Evolutionary conservation across 805 yeast genomes (phyloP).

Genomic region (Kodamaea leandrae): DNA sequence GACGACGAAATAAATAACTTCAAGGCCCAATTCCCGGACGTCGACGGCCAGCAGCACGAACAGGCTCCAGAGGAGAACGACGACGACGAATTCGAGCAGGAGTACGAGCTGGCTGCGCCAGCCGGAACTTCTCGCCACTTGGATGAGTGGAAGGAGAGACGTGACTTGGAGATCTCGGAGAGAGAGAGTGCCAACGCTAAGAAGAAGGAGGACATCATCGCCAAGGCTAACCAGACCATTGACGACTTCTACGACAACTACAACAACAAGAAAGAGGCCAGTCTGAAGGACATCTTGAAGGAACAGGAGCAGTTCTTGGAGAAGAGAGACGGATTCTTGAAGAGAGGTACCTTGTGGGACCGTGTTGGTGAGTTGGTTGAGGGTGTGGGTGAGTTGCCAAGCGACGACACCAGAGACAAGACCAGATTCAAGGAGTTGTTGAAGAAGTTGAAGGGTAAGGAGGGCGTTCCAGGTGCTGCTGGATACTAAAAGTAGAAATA

Average conservation of each 20-base stretch:
- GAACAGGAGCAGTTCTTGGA: slow-evolving; percentile 71
- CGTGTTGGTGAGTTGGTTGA: slow-evolving; percentile 51
- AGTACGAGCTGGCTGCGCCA: slow-evolving; percentile 44
- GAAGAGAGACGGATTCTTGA: slow-evolving; percentile 66
- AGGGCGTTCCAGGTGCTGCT: slow-evolving; percentile 73
- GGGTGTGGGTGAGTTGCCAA: slow-evolving; percentile 40
- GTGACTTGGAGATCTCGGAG: slow-evolving; percentile 72
- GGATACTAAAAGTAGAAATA: slow-evolving; percentile 41
- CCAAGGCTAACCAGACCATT: slow-evolving; percentile 75
- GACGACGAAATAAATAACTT: slow-evolving; percentile 55
- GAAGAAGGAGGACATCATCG: slow-evolving; percentile 63
- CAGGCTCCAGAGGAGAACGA: slow-evolving; percentile 17
- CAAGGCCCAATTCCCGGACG: slow-evolving; percentile 64
- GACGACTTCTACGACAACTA: slow-evolving; percentile 93
- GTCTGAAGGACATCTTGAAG: slow-evolving; percentile 56
- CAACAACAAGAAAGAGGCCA: slow-evolving; percentile 75
- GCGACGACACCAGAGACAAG: slow-evolving; percentile 56
- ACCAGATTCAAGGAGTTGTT: slow-evolving; percentile 66
- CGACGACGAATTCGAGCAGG: slow-evolving; percentile 35
- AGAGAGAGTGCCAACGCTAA: slow-evolving; percentile 70
- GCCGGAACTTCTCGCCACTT: slow-evolving; percentile 25
- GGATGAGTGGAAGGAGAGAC: slow-evolving; percentile 76
- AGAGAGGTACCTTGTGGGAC: slow-evolving; percentile 49
- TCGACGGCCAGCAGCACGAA: slow-evolving; percentile 31
- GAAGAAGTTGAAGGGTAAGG: slow-evolving; percentile 63